phyloP scores from a whole-genome alignment of 108 stramenopile genomes.

The Cyclotella kingstonii region DNA sequence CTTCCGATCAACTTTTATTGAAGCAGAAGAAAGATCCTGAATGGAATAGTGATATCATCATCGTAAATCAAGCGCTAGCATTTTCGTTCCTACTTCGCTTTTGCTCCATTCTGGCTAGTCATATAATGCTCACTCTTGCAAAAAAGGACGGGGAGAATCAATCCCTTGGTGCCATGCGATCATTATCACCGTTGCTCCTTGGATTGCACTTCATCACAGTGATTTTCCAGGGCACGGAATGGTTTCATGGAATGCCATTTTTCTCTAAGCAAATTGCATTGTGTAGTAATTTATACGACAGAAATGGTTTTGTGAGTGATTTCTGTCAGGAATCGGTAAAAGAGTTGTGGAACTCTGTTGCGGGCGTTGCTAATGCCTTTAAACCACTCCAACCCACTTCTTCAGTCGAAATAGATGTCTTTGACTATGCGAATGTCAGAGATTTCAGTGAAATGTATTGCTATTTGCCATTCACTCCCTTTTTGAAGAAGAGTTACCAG shows the following conservation, averaged over 20 bases:
- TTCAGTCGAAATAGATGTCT: neutral
- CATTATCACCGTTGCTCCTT: conserved; percentile 28
- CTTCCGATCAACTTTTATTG: neutral
- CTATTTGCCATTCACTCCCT: conserved; percentile 32
- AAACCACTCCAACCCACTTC: conserved; percentile 5
- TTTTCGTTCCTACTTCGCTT: conserved; percentile 39
- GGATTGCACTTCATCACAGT: conserved; percentile 24
- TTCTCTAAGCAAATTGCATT: neutral
- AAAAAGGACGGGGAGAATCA: conserved; percentile 3
- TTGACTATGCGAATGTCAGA: conserved; percentile 7
- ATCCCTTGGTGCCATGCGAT: conserved; percentile 12
- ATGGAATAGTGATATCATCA: conserved; percentile 16
- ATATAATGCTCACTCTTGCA: conserved; percentile 1
- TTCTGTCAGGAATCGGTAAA: conserved; percentile 19
- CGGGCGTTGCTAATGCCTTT: conserved; percentile 18
- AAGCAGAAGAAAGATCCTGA: conserved; percentile 2
- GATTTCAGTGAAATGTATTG: conserved; percentile 30
- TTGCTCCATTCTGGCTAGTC: conserved; percentile 18
- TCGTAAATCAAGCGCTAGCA: conserved; percentile 32
- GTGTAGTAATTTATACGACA: neutral
- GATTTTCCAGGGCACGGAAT: conserved; percentile 29
- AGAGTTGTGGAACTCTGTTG: conserved; percentile 31
- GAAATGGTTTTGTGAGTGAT: conserved; percentile 6
- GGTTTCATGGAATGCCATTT: conserved; percentile 35
- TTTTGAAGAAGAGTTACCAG: conserved; percentile 3